phyloP scores from a whole-genome alignment of 305 asterid genomes.

The Fraxinus greggii region DNA sequence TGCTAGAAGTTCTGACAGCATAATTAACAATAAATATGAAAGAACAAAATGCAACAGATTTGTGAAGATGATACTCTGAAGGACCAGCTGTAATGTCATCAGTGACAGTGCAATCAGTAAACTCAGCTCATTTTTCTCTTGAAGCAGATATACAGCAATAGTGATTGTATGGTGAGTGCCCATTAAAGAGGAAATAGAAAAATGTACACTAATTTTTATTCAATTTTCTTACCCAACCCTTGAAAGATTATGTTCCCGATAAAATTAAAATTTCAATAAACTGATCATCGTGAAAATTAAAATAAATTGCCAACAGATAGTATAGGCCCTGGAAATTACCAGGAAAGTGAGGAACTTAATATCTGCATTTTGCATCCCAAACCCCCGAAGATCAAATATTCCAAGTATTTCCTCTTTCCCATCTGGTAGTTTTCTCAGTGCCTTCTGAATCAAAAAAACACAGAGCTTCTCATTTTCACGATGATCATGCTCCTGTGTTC shows the following conservation, averaged over 20 bases:
- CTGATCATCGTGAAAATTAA: neutral
- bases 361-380: conserved; percentile 68
- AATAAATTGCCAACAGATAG: neutral
- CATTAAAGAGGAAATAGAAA: neutral
- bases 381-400: conserved; percentile 72
- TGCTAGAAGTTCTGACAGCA: neutral
- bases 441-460: conserved; percentile 73
- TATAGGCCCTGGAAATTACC: conserved; percentile 37
- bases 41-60: neutral
- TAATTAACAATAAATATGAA: neutral
- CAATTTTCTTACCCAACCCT: neutral
- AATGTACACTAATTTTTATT: neutral
- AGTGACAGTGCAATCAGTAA: neutral
- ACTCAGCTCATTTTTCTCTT: neutral
- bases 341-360: conserved; percentile 70
- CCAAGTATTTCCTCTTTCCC: conserved; percentile 69
- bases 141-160: neutral
- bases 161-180: neutral
- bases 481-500: conserved; percentile 43
- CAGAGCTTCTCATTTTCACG: conserved; percentile 75
- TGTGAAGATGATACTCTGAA: too few relatives aligned
- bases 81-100: neutral
- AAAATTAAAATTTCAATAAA: neutral
- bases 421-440: conserved; percentile 54
- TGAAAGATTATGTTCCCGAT: neutral